A percentile compares a stretch with the other conserved stretches of the same genome.
Evolutionary conservation across 2,329 filamentous ascomycete genomes (phyloP).

Genomic region (Fusarium beomiforme): DNA sequence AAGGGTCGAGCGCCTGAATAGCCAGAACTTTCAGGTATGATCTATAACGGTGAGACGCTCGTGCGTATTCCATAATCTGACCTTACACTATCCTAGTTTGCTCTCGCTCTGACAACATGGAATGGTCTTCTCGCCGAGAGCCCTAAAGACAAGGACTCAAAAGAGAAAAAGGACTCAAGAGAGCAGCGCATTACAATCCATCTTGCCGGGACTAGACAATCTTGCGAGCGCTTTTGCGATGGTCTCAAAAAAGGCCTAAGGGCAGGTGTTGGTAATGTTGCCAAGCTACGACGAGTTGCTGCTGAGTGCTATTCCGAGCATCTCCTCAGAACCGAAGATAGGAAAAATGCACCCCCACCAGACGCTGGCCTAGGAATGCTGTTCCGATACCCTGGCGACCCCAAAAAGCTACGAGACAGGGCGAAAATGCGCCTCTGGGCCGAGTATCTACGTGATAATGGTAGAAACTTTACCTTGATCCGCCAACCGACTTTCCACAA

Average conservation of each 20-base stretch:
- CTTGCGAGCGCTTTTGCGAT: constrained; percentile 96
- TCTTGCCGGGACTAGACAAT: constrained; percentile 85
- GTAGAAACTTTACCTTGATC: constrained; percentile 89
- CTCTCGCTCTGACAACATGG: constrained; percentile 94
- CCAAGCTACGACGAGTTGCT: constrained; percentile 82
- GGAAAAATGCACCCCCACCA: constrained; percentile 69
- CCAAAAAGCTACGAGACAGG: constrained; percentile 90
- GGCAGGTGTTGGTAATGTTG: constrained; percentile 87
- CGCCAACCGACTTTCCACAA: constrained; percentile 98
- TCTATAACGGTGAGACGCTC: neutral
- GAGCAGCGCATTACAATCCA: constrained; percentile 93
- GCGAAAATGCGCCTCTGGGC: constrained; percentile 99
- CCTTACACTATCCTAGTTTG: constrained; percentile 66
- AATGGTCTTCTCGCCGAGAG: constrained; percentile 74
- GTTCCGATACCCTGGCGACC: constrained; percentile 94
- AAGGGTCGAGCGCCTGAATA: constrained; percentile 91
- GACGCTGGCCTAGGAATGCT: constrained; percentile 93
- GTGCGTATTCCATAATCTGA: constrained; percentile 1
- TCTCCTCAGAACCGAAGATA: constrained; percentile 70
- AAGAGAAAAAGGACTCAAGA: constrained; percentile 55
- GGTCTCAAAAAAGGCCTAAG: constrained; percentile 90
- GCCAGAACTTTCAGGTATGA: constrained; percentile 79
- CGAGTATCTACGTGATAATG: constrained; percentile 95
- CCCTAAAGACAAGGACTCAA: constrained; percentile 61
- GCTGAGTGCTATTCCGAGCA: constrained; percentile 93